These are phyloP conservation scores for Rhododendron vialii DNA, from an alignment of 148 eudicot genomes.

Conservation along the genomic window DNA sequence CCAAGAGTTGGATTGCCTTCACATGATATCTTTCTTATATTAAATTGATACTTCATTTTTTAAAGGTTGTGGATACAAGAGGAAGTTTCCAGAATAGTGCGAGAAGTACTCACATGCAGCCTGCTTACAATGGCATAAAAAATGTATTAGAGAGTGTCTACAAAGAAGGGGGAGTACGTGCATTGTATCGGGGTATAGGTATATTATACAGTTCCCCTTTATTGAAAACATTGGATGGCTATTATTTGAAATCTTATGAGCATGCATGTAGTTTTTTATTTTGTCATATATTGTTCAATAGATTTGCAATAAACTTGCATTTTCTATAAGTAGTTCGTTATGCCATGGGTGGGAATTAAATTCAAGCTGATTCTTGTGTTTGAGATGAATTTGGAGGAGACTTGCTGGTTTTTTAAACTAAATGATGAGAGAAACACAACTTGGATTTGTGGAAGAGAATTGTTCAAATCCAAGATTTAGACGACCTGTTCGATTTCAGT, in stretches of 20 bases:
- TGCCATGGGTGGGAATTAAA: background rate
- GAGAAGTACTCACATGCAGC: constrained; percentile 23
- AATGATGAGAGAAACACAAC: background rate
- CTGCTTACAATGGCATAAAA: constrained; percentile 66
- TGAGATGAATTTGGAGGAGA: background rate
- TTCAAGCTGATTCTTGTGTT: background rate
- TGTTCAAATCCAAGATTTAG: background rate
- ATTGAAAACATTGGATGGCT: background rate
- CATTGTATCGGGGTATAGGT: constrained; percentile 92
- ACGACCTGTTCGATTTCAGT: background rate
- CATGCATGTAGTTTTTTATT: background rate
- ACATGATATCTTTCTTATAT: background rate
- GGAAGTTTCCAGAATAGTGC: constrained; percentile 32
- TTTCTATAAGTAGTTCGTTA: no score
- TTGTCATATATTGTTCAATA: background rate
- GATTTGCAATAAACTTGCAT: background rate
- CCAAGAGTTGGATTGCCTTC: background rate
- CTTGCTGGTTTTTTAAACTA: background rate
- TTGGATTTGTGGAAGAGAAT: background rate
- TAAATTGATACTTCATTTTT: background rate
- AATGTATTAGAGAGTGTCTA: constrained; percentile 74
- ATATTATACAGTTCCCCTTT: constrained; percentile 15
- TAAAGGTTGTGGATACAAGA: constrained; percentile 58
- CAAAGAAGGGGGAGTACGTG: constrained; percentile 81
- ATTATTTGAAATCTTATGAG: background rate